Conservation (phyloP, 768 basidiomycete species). For the Macrocybe gigantea region DNA sequence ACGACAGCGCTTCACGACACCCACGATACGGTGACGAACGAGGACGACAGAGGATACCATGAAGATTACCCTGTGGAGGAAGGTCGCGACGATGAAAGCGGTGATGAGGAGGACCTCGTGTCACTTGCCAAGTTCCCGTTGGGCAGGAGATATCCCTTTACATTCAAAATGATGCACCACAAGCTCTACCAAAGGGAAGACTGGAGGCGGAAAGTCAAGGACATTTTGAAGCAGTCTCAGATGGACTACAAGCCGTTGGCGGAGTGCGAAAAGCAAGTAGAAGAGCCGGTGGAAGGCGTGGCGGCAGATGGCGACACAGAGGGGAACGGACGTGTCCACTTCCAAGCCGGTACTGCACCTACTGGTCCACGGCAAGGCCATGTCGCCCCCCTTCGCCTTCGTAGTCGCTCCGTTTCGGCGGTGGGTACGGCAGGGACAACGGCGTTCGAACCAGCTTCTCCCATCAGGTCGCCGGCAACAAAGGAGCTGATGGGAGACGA, state of each 20-base stretch:
- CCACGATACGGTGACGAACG: constrained; percentile 11
- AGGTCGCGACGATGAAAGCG: not conserved
- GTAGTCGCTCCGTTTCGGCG: constrained; percentile 23
- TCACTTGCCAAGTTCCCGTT: constrained; percentile 38
- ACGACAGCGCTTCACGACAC: constrained; percentile 9
- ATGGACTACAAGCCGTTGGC: constrained; percentile 51
- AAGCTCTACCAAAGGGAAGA: constrained; percentile 57
- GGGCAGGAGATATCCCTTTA: constrained; percentile 47
- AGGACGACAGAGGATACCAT: constrained; percentile 5
- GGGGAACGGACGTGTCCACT: constrained; percentile 16
- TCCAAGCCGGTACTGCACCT: constrained; percentile 6
- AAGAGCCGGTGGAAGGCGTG: constrained; percentile 9
- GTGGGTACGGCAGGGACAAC: constrained; percentile 11
- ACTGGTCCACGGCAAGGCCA: constrained; percentile 13
- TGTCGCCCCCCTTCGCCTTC: constrained; percentile 10
- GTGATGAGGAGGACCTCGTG: constrained; percentile 11
- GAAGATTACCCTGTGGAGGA: too few relatives aligned
- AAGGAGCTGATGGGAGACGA: constrained; percentile 13
- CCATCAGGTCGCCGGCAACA: constrained; percentile 6
- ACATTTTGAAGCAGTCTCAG: constrained; percentile 46
- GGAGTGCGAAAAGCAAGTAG: constrained; percentile 22
- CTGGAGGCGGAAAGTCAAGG: constrained; percentile 51
- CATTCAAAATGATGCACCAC: constrained; percentile 64
- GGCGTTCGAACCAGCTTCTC: not conserved
- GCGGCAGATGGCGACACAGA: constrained; percentile 2